These are phyloP conservation scores for Rosa chinensis DNA, from an alignment of 306 rosid genomes.

Conservation along the genomic window DNA sequence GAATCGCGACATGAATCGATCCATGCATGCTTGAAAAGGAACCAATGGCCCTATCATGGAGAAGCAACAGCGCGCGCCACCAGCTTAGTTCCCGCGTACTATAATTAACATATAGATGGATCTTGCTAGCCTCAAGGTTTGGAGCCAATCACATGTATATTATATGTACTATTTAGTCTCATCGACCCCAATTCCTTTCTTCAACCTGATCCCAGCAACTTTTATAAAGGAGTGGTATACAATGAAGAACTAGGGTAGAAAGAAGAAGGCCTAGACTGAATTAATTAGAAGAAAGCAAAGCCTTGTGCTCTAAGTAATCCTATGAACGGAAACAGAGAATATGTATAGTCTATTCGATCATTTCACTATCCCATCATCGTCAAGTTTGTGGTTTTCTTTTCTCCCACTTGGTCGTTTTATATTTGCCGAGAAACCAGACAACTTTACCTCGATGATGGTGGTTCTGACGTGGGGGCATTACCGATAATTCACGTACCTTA, in stretches of 20 bases:
- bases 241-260: neutral
- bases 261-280: neutral
- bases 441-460: slow-evolving; percentile 23
- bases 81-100: neutral
- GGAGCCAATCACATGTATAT: slow-evolving; percentile 4
- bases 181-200: neutral
- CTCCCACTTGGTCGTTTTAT: slow-evolving; percentile 17
- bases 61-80: neutral
- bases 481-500: slow-evolving; percentile 14
- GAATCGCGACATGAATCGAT: neutral
- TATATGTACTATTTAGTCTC: neutral
- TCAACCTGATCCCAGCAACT: neutral
- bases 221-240: neutral
- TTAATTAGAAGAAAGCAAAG: neutral
- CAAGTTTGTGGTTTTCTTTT: neutral
- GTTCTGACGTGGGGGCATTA: slow-evolving; percentile 28
- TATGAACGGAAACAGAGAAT: neutral
- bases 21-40: neutral
- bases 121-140: neutral
- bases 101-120: neutral
- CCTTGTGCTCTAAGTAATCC: neutral
- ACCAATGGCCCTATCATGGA: neutral
- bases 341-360: neutral
- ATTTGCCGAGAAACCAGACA: neutral
- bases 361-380: neutral